Evolutionary conservation across 306 rosid species (phyloP).

Genomic region (Acacia acuminata): DNA sequence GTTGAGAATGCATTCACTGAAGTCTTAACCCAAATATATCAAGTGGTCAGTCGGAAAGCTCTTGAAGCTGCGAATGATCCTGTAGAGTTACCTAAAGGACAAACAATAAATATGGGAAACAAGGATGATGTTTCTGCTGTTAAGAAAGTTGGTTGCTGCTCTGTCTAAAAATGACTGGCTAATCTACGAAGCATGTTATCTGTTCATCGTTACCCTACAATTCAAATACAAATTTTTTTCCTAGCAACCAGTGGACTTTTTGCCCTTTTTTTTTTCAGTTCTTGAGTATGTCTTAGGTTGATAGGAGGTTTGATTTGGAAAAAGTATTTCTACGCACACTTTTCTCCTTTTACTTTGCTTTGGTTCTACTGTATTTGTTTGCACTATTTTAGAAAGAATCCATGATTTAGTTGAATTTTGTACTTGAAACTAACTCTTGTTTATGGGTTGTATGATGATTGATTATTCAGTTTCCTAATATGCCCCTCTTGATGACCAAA

Average conservation of each 20-base stretch:
- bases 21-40: conserved; percentile 54
- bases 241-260: neutral
- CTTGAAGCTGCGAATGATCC: conserved; percentile 58
- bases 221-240: neutral
- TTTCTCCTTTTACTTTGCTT: neutral
- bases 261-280: neutral
- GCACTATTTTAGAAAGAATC: conserved; percentile 18
- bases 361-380: conserved; percentile 9
- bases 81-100: conserved; percentile 53
- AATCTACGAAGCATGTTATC: conserved; percentile 13
- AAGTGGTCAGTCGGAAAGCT: conserved; percentile 53
- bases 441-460: neutral
- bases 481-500: neutral
- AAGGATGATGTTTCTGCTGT: conserved; percentile 67
- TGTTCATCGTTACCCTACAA: neutral
- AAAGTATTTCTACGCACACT: neutral
- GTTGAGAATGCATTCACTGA: conserved; percentile 59
- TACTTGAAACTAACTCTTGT: neutral
- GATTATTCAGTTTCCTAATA: neutral
- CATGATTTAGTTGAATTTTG: neutral
- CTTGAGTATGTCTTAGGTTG: neutral
- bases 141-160: conserved; percentile 59
- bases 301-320: conserved; percentile 8
- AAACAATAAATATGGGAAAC: conserved; percentile 51
- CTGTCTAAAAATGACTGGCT: conserved; percentile 33